Percentiles rank a stretch among this genome's conserved stretches.
Evolutionary conservation across 352 stramenopile genomes (phyloP).

Genomic region (Phytophthora parvispora): DNA sequence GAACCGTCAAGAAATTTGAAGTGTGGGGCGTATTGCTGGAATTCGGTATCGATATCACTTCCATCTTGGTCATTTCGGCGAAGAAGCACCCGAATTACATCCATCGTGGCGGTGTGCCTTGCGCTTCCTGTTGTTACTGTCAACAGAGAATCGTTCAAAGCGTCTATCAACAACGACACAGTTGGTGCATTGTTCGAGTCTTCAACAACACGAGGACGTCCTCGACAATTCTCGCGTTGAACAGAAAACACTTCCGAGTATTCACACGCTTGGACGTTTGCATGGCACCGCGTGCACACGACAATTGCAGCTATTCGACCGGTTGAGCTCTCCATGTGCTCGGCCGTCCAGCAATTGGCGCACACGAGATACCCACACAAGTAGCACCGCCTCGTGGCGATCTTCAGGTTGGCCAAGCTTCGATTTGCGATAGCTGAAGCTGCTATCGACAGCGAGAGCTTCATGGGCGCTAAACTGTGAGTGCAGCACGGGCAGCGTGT

Average conservation of each 20-base stretch:
- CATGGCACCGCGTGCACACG: constrained; percentile 22
- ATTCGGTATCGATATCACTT: no score
- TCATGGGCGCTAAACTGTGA: constrained; percentile 31
- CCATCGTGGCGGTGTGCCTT: background rate
- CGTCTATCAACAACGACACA: background rate
- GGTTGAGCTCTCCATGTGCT: constrained; percentile 26
- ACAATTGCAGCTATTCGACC: constrained; percentile 29
- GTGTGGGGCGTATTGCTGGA: background rate
- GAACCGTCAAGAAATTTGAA: background rate
- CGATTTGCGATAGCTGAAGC: constrained; percentile 16
- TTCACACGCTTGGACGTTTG: constrained; percentile 27
- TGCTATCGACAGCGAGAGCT: constrained; percentile 20
- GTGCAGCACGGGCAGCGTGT: background rate
- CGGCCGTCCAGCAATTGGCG: constrained; percentile 10
- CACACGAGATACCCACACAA: constrained; percentile 38
- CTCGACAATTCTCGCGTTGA: constrained; percentile 6
- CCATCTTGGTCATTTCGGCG: background rate
- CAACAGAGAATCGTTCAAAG: background rate
- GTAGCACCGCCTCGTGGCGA: constrained; percentile 20
- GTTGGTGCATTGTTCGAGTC: background rate
- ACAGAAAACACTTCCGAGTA: constrained; percentile 28
- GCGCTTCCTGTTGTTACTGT: background rate
- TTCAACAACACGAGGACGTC: constrained; percentile 7
- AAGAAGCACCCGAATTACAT: background rate
- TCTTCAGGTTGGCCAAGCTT: constrained; percentile 19